Evolutionary conservation across 2,329 filamentous ascomycete genomes (phyloP).

Genomic region (Alternaria novae-zelandiae): DNA sequence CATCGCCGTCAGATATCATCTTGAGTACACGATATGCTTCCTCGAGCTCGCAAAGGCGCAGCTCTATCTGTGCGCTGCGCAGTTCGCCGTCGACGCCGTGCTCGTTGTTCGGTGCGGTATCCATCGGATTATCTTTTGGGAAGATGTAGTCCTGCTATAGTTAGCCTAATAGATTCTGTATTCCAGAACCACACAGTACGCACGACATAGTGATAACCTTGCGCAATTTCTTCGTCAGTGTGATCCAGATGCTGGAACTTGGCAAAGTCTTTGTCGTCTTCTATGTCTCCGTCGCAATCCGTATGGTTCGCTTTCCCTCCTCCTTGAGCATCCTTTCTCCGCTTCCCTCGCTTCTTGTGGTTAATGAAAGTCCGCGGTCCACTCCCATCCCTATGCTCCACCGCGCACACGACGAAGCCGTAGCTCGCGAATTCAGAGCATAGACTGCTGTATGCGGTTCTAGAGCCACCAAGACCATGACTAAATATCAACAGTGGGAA

Average conservation of each 20-base stretch:
- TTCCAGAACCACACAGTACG: conserved; percentile 7
- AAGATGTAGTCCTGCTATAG: conserved; percentile 63
- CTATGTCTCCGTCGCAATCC: conserved; percentile 10
- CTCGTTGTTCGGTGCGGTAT: conserved; percentile 61
- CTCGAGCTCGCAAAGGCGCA: conserved; percentile 69
- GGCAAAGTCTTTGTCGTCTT: conserved; percentile 29
- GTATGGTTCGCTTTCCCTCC: conserved; percentile 13
- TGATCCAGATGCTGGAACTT: conserved; percentile 46
- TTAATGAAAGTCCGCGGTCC: conserved; percentile 68
- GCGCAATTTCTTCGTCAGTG: conserved; percentile 45
- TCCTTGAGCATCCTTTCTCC: conserved; percentile 24
- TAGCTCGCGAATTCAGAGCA: conserved; percentile 72
- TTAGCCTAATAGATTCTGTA: conserved; percentile 9
- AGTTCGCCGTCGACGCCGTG: conserved; percentile 67
- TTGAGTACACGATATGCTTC: conserved; percentile 65
- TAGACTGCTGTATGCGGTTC: conserved; percentile 67
- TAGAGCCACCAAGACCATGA: conserved; percentile 69
- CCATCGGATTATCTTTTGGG: conserved; percentile 58
- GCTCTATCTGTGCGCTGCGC: conserved; percentile 66
- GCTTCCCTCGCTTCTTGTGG: conserved; percentile 50
- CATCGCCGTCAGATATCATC: conserved; percentile 62
- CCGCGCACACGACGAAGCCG: conserved; percentile 68
- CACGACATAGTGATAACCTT: conserved; percentile 57
- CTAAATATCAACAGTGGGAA: conserved; percentile 72
- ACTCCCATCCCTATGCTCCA: conserved; percentile 71